Evolutionary conservation across 2,329 filamentous ascomycete genomes (phyloP).

Genomic region (Phoma sp.): DNA sequence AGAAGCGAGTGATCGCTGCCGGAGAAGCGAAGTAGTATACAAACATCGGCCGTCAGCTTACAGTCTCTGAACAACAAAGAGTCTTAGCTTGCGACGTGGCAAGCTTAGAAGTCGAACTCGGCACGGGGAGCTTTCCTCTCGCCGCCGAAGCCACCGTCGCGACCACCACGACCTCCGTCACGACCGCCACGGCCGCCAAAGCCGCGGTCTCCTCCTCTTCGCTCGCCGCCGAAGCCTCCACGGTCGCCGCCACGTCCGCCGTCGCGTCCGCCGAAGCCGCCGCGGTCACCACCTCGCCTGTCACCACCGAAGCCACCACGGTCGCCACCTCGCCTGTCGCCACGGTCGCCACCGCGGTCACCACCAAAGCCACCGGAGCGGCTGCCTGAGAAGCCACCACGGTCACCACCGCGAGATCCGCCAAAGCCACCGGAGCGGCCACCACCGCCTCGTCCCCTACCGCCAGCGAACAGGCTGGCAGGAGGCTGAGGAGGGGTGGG

Average conservation of each 20-base stretch:
- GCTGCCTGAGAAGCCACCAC: slow-evolving; percentile 26
- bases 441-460: slow-evolving; percentile 23
- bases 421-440: slow-evolving; percentile 23
- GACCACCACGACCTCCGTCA: neutral
- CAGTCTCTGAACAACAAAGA: neutral
- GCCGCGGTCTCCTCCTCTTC: slow-evolving; percentile 13
- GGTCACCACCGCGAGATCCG: slow-evolving; percentile 21
- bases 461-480: slow-evolving; percentile 24
- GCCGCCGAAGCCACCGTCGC: slow-evolving; percentile 10
- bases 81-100: neutral
- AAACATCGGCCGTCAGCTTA: slow-evolving; percentile 8
- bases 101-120: slow-evolving; percentile 11
- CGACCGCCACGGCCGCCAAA: slow-evolving; percentile 24
- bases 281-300: slow-evolving; percentile 16
- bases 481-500: slow-evolving; percentile 49
- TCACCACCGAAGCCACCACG: slow-evolving; percentile 20
- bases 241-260: slow-evolving; percentile 19
- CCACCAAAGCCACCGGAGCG: slow-evolving; percentile 16
- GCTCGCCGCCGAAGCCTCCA: slow-evolving; percentile 9
- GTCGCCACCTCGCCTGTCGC: too few relatives aligned
- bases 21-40: slow-evolving; percentile 14
- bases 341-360: slow-evolving; percentile 23
- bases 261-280: slow-evolving; percentile 14
- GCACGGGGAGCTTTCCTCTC: slow-evolving; percentile 22
- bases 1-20: neutral